A percentile compares a stretch with the other conserved stretches of the same genome.
These are phyloP conservation scores for Cucurbita ficifolia DNA, from an alignment of 306 rosid genomes.

Conservation along the genomic window DNA sequence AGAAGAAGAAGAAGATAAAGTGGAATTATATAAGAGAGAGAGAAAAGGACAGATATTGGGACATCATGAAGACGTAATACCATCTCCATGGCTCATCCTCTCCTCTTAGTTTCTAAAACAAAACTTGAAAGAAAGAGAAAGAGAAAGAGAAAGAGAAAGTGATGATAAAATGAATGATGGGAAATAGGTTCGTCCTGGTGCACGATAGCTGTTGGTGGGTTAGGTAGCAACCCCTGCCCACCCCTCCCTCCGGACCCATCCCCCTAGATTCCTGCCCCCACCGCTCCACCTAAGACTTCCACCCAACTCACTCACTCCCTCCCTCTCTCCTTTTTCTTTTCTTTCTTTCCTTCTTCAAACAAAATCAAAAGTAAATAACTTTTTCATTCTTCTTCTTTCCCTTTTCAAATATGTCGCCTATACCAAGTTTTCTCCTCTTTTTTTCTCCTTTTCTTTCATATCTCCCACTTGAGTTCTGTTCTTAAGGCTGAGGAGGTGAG, in stretches of 20 bases:
- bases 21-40: background rate
- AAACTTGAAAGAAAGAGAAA: too few species aligned
- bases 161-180: constrained; percentile 37
- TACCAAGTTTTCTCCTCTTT: background rate
- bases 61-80: background rate
- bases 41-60: constrained; percentile 1
- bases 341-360: background rate
- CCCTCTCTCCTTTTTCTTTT: constrained; percentile 8
- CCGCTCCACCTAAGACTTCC: constrained; percentile 24
- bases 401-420: background rate
- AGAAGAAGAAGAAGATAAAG: background rate
- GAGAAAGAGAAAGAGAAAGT: background rate
- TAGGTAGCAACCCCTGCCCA: constrained; percentile 97
- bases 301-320: constrained; percentile 40
- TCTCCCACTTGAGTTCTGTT: background rate
- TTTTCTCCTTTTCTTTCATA: background rate
- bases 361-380: too few species aligned
- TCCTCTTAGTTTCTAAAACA: too few species aligned
- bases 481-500: too few species aligned
- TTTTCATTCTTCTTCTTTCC: background rate
- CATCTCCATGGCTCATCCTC: background rate
- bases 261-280: constrained; percentile 63
- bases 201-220: constrained; percentile 99
- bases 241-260: constrained; percentile 75
- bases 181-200: constrained; percentile 63